Evolutionary conservation across 768 basidiomycete species (phyloP).

Genomic region (Calvatia gigantea): DNA sequence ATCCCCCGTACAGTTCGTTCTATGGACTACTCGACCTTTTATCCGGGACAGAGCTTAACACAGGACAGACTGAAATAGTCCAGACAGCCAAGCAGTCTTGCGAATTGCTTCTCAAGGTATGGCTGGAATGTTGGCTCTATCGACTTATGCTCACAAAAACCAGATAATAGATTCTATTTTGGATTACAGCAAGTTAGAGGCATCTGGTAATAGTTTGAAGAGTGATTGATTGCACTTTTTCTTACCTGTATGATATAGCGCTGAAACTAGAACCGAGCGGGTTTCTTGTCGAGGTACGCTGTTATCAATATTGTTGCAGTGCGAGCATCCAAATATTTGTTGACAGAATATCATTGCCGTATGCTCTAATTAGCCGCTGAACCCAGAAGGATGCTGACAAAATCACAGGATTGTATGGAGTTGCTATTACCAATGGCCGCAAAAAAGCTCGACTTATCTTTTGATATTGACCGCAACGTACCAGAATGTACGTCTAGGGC

Average conservation of each 20-base stretch:
- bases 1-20: slow-evolving; percentile 48
- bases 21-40: slow-evolving; percentile 75
- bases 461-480: slow-evolving; percentile 65
- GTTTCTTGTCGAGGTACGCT: slow-evolving; percentile 60
- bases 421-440: slow-evolving; percentile 71
- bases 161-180: slow-evolving; percentile 79
- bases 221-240: too few species aligned
- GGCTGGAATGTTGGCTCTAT: not conserved
- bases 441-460: slow-evolving; percentile 70
- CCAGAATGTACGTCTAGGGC: slow-evolving; percentile 47
- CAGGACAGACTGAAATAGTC: slow-evolving; percentile 72
- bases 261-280: slow-evolving; percentile 67
- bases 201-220: slow-evolving; percentile 44
- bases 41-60: slow-evolving; percentile 65
- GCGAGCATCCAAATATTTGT: not conserved
- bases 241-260: slow-evolving; percentile 31
- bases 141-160: not conserved
- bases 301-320: not conserved
- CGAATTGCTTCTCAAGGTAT: slow-evolving; percentile 66
- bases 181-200: slow-evolving; percentile 79
- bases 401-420: slow-evolving; percentile 68
- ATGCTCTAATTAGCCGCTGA: slow-evolving; percentile 16
- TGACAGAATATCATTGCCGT: slow-evolving; percentile 63
- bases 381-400: slow-evolving; percentile 5
- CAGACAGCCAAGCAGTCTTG: slow-evolving; percentile 80